Conservation (phyloP, 305 asterid genomes). For the Galium porrigens region DNA sequence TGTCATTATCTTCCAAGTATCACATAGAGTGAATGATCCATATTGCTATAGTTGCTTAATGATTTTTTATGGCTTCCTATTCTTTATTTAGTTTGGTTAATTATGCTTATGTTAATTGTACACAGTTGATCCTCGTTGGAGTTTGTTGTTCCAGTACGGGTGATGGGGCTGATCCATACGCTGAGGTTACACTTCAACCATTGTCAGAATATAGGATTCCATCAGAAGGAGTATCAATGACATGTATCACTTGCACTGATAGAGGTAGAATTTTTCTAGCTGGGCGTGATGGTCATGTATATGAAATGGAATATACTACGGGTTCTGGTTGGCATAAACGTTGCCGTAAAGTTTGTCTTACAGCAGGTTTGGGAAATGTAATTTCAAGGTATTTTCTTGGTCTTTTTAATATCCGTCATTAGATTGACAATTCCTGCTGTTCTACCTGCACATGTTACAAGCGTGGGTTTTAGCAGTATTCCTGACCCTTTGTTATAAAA, state of each 20-base stretch:
- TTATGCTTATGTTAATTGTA: conserved; percentile 17
- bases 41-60: background rate
- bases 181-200: conserved; percentile 77
- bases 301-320: conserved; percentile 75
- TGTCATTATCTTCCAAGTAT: background rate
- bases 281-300: conserved; percentile 93
- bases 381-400: conserved; percentile 55
- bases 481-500: background rate
- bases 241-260: conserved; percentile 78
- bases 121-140: conserved; percentile 83
- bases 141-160: conserved; percentile 89
- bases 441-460: background rate
- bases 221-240: conserved; percentile 96
- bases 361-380: conserved; percentile 76
- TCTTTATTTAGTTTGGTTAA: conserved; percentile 10
- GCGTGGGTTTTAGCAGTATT: background rate
- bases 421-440: background rate
- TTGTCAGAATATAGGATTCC: conserved; percentile 81
- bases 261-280: conserved; percentile 81
- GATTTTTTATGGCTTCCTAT: background rate
- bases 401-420: background rate
- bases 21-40: background rate
- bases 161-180: conserved; percentile 76
- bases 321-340: conserved; percentile 96
- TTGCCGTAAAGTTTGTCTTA: conserved; percentile 75